These are phyloP conservation scores for Boletus rubescentipes DNA, from an alignment of 768 basidiomycete species.

Conservation along the genomic window DNA sequence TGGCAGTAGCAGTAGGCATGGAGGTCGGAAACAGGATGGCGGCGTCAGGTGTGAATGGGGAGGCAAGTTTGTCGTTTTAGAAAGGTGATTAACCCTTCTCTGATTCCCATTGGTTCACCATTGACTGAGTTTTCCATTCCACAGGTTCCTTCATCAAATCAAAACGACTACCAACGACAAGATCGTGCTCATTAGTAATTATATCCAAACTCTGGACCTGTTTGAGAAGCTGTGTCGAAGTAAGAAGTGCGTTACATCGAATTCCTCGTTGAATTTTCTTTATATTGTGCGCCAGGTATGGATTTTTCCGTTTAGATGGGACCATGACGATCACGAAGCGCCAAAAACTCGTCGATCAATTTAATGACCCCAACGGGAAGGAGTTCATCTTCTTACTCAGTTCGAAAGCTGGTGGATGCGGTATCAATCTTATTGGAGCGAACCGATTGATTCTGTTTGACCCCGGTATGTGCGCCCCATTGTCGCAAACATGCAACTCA, in stretches of 20 bases:
- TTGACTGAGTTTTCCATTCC: background rate
- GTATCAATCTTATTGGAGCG: slow-evolving; percentile 96
- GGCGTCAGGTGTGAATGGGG: slow-evolving; percentile 76
- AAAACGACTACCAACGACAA: slow-evolving; percentile 84
- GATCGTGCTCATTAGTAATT: slow-evolving; percentile 95
- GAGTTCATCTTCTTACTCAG: slow-evolving; percentile 94
- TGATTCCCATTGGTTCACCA: background rate
- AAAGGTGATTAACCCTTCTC: slow-evolving; percentile 53
- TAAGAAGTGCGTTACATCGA: slow-evolving; percentile 61
- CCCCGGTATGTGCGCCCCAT: slow-evolving; percentile 57
- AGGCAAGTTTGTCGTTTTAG: slow-evolving; percentile 92
- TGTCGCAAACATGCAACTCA: background rate
- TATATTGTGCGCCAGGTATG: slow-evolving; percentile 58
- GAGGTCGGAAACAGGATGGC: slow-evolving; percentile 38
- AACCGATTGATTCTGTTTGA: slow-evolving; percentile 96
- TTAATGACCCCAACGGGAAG: slow-evolving; percentile 89
- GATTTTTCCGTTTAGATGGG: slow-evolving; percentile 91
- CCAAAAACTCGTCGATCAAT: slow-evolving; percentile 94
- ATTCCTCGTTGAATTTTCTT: background rate
- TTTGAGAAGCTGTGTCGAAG: slow-evolving; percentile 86
- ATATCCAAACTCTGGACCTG: slow-evolving; percentile 91
- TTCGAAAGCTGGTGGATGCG: slow-evolving; percentile 94
- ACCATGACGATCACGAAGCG: slow-evolving; percentile 89
- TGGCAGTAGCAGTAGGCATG: slow-evolving; percentile 38
- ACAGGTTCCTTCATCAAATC: slow-evolving; percentile 83